These are phyloP conservation scores for Backusella mclennaniae DNA, from an alignment of 192 early-diverging fungal species.

Conservation along the genomic window DNA sequence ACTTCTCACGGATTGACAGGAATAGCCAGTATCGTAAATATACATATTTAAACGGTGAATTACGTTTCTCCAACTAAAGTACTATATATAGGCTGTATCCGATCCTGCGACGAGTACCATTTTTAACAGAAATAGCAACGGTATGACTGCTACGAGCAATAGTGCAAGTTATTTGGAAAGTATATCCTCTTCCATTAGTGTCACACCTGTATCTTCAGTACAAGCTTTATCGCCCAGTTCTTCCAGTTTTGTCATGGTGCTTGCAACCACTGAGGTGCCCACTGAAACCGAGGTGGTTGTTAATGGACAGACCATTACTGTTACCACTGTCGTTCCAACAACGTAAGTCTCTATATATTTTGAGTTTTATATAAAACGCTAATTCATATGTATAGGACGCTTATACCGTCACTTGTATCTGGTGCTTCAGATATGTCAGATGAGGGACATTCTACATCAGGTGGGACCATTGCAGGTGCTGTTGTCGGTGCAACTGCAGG, in stretches of 20 bases:
- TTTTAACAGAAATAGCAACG: background rate
- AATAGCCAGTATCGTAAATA: background rate
- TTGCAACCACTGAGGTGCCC: conserved; percentile 1
- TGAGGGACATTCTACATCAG: background rate
- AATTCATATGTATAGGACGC: background rate
- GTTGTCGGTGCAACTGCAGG: conserved; percentile 5
- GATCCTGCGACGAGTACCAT: background rate
- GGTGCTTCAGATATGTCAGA: background rate
- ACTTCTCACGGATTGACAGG: background rate
- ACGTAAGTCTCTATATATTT: background rate
- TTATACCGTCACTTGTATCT: conserved; percentile 9
- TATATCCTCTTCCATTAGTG: background rate
- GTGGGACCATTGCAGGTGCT: conserved; percentile 7
- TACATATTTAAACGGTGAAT: background rate
- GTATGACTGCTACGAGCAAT: background rate
- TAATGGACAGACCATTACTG: conserved; percentile 7
- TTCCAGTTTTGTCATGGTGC: background rate
- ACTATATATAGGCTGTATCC: background rate
- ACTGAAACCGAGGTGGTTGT: conserved; percentile 13
- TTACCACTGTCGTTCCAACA: conserved; percentile 15
- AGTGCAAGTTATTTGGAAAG: background rate
- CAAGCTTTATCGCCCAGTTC: background rate
- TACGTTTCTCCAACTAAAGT: background rate
- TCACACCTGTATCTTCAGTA: background rate
- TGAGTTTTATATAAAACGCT: background rate